Base-by-base conservation (phyloP, 2,329 filamentous ascomycete genomes). In the Capronia americana region DNA sequence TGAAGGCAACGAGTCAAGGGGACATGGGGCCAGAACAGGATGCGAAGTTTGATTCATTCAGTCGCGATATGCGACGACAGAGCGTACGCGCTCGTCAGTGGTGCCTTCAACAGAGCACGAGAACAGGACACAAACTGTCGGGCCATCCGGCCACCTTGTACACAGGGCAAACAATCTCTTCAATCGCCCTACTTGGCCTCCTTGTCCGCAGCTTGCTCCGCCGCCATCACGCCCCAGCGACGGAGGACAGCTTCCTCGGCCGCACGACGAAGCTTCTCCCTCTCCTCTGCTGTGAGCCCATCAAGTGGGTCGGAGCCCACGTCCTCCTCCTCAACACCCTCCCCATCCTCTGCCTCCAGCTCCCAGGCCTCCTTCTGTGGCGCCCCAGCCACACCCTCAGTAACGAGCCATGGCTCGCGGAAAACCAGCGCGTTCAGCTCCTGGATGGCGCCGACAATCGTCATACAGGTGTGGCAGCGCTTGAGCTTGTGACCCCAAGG, bases 331-430 rank as follows among this genome's bases (percentile, higher is more conserved):
- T 51, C 62, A 10, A 50, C 44, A 34, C 51, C 30, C 58, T 23
- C 7, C n/a, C 24, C 46, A 32, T 64, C 51, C 20, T 61, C 32
- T 14, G 23, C 66, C 51, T 59, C 67, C 55, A 53, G 28, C 63
- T 70, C 68, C 69, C 69, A 71, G 12, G 56, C 66, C 26, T 65
- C 56, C 32, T 66, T 67, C 54, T 66, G 50, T 48, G 68, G 65
- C 24, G 62, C 64, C 12, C 69, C 70, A 3, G 32, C 57, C 65
- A 64, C 60, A 12, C 70, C 69, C 32, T 69, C 68, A 2, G 67
- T 70, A 11, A 61, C 17, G 26, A 68, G 58, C 60, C 64, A 72
- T 54, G 70, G 70, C 51, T 68, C 65, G 23, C 61, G 61, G 20
- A 63, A 64, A 26, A 70, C 60, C 1, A 70, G 57, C 24, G 38